Evolutionary conservation across 1,139 yeast genomes (phyloP).

Genomic region (Diutina pseudorugosa): DNA sequence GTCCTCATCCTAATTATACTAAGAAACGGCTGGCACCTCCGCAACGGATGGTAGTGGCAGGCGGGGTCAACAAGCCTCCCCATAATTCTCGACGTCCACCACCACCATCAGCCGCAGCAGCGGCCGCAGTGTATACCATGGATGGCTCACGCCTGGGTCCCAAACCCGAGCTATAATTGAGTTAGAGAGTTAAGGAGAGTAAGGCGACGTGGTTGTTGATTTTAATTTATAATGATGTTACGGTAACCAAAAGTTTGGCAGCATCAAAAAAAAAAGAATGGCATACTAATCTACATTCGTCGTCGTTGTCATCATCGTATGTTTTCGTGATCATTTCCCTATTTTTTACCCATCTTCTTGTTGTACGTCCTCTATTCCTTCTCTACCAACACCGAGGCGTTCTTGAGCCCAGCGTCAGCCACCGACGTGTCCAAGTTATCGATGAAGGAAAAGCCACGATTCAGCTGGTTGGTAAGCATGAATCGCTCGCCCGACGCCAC

Average conservation of each 20-base stretch:
- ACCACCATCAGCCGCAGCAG: neutral
- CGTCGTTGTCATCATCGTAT: no score
- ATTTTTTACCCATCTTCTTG: no score
- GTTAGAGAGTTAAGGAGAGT: no score
- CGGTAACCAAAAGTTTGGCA: neutral
- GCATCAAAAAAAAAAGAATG: no score
- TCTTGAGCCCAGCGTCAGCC: conserved; percentile 67
- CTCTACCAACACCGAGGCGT: conserved; percentile 73
- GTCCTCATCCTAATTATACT: neutral
- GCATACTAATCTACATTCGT: neutral
- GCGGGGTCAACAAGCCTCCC: neutral
- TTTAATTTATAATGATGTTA: neutral
- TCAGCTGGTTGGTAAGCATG: conserved; percentile 42
- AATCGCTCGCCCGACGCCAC: conserved; percentile 26
- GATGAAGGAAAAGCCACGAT: conserved; percentile 21
- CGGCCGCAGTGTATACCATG: neutral
- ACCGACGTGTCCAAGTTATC: conserved; percentile 47
- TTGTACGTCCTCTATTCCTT: conserved; percentile 7
- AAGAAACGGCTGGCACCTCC: neutral
- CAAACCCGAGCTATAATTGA: neutral
- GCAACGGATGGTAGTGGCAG: neutral
- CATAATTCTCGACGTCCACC: neutral
- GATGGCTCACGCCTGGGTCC: neutral
- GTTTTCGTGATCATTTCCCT: neutral
- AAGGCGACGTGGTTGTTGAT: no score